Percentiles rank a stretch among this genome's conserved stretches.
These are phyloP conservation scores for Rhizopus arrhizus DNA, from an alignment of 371 early-diverging fungal genomes.

Conservation along the genomic window DNA sequence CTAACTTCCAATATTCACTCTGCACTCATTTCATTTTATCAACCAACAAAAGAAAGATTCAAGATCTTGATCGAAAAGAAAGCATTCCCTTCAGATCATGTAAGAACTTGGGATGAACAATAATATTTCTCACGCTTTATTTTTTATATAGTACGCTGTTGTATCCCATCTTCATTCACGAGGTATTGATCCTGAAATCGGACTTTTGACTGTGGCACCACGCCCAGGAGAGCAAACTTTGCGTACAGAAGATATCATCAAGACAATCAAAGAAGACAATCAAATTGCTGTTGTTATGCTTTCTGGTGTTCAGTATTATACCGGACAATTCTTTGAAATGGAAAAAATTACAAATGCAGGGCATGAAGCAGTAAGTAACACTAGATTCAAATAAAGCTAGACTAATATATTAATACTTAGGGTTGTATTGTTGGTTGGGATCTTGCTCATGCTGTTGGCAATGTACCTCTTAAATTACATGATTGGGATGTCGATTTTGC, in stretches of 20 bases:
- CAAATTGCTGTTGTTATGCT: conserved; percentile 86
- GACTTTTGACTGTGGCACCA: conserved; percentile 76
- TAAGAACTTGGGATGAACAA: conserved; percentile 16
- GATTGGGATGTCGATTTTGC: conserved; percentile 98
- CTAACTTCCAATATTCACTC: conserved; percentile 92
- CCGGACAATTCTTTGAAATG: conserved; percentile 93
- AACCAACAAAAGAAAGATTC: conserved; percentile 72
- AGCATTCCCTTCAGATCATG: conserved; percentile 94
- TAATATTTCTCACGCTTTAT: conserved; percentile 38
- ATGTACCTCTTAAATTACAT: conserved; percentile 85
- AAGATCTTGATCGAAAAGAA: conserved; percentile 92
- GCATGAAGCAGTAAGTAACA: conserved; percentile 65
- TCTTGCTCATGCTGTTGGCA: conserved; percentile 96
- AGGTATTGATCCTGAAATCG: conserved; percentile 69
- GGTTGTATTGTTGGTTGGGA: conserved; percentile 95
- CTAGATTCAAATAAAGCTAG: not conserved
- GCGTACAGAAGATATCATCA: conserved; percentile 82
- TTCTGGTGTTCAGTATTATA: conserved; percentile 95
- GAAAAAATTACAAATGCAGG: conserved; percentile 82
- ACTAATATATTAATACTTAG: conserved; percentile 27
- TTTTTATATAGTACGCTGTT: conserved; percentile 73
- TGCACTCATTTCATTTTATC: conserved; percentile 90
- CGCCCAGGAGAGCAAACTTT: conserved; percentile 73
- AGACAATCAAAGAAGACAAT: conserved; percentile 72
- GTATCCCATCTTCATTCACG: conserved; percentile 86